These are phyloP conservation scores for Zygoascus biomembranicola DNA, from an alignment of 805 yeast species.

Conservation along the genomic window DNA sequence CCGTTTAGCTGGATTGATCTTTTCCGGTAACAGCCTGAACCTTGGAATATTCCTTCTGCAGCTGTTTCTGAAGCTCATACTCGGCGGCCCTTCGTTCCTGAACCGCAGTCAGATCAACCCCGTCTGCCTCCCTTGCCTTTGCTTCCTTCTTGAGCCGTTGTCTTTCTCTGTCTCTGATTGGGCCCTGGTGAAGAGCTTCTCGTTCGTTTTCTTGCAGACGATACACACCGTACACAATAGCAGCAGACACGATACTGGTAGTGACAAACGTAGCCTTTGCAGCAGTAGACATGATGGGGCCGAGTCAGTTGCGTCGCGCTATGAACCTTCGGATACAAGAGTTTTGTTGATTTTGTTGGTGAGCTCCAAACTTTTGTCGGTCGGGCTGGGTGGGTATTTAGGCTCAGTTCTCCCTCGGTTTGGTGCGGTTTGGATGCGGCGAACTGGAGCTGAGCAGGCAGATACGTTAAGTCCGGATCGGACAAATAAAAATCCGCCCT, in stretches of 20 bases:
- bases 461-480: too few species aligned
- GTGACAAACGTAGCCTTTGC: constrained; percentile 66
- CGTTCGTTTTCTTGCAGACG: constrained; percentile 62
- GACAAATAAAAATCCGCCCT: too few species aligned
- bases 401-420: too few species aligned
- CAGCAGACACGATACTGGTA: constrained; percentile 46
- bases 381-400: too few species aligned
- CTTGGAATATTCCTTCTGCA: constrained; percentile 16
- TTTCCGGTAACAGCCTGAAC: constrained; percentile 14
- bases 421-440: too few species aligned
- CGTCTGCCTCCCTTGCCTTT: constrained; percentile 11
- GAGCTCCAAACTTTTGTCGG: too few species aligned
- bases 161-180: constrained; percentile 19
- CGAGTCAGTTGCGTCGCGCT: background rate
- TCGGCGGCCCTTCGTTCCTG: constrained; percentile 16
- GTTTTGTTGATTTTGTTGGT: too few species aligned
- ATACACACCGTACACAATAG: constrained; percentile 62
- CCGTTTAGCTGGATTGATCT: background rate
- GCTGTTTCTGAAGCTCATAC: constrained; percentile 18
- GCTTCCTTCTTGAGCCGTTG: constrained; percentile 16
- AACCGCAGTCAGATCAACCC: constrained; percentile 8
- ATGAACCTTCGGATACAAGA: too few species aligned
- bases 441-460: too few species aligned
- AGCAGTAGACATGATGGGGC: constrained; percentile 63
- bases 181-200: constrained; percentile 29